Conservation (phyloP, 2,329 filamentous ascomycete species). For the Pseudonectria buxi region DNA sequence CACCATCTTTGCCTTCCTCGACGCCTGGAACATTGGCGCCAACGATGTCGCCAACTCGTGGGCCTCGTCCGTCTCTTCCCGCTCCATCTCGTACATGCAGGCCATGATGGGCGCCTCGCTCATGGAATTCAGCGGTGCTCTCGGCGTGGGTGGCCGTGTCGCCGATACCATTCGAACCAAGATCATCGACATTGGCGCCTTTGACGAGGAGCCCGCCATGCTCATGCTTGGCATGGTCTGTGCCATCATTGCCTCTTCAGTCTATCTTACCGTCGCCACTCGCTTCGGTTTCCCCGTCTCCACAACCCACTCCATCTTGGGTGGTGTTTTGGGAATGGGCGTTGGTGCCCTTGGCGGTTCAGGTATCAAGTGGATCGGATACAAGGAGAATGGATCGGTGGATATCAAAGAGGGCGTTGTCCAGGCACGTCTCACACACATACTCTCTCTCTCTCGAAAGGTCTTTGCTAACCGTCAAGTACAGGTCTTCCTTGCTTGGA, state of each 20-base stretch:
- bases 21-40: slow-evolving; percentile 59
- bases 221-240: slow-evolving; percentile 55
- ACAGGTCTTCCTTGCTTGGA: slow-evolving; percentile 55
- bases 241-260: slow-evolving; percentile 45
- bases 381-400: slow-evolving; percentile 30
- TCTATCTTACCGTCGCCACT: slow-evolving; percentile 52
- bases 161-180: slow-evolving; percentile 57
- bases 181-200: slow-evolving; percentile 44
- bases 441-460: background rate
- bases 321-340: slow-evolving; percentile 53
- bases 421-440: slow-evolving; percentile 27
- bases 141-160: slow-evolving; percentile 54
- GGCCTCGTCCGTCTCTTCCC: slow-evolving; percentile 66
- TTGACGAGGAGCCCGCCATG: slow-evolving; percentile 40
- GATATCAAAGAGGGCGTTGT: slow-evolving; percentile 44
- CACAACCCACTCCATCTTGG: slow-evolving; percentile 55
- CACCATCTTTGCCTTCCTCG: slow-evolving; percentile 58
- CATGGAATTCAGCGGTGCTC: slow-evolving; percentile 56
- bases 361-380: slow-evolving; percentile 48
- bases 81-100: slow-evolving; percentile 56
- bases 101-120: slow-evolving; percentile 51
- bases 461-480: slow-evolving; percentile 30
- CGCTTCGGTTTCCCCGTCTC: slow-evolving; percentile 50
- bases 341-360: slow-evolving; percentile 45
- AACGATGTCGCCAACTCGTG: slow-evolving; percentile 71